phyloP scores from a whole-genome alignment of 495 filamentous ascomycete species.

The Aspergillus sclerotioniger region DNA sequence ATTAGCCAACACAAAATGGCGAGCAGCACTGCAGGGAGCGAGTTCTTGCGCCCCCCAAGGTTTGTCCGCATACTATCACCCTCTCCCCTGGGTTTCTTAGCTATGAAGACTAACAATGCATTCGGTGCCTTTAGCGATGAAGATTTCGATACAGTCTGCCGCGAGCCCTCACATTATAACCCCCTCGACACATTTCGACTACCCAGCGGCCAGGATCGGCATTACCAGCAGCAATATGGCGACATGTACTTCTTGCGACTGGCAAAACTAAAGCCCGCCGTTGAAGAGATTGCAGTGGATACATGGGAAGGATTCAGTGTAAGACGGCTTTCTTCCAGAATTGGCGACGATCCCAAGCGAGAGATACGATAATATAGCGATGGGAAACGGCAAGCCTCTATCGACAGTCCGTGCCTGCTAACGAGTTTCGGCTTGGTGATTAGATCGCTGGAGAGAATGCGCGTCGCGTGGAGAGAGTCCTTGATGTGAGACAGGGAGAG shows the following conservation, averaged over 20 bases:
- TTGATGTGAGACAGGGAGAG: slow-evolving; percentile 94
- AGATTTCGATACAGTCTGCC: slow-evolving; percentile 40
- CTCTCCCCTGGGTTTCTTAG: not conserved
- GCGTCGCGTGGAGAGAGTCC: slow-evolving; percentile 73
- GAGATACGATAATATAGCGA: not conserved
- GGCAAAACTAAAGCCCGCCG: slow-evolving; percentile 78
- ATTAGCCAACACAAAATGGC: slow-evolving; percentile 25
- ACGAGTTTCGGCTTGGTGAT: slow-evolving; percentile 8
- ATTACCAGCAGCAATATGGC: slow-evolving; percentile 93
- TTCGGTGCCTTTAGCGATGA: slow-evolving; percentile 30
- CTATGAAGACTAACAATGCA: slow-evolving; percentile 20
- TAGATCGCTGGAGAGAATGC: slow-evolving; percentile 77
- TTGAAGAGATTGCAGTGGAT: slow-evolving; percentile 68
- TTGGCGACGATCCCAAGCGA: not conserved
- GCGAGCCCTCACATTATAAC: slow-evolving; percentile 65
- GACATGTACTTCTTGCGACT: slow-evolving; percentile 97
- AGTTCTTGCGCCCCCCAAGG: slow-evolving; percentile 40
- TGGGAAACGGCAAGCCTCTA: not conserved
- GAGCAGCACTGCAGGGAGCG: slow-evolving; percentile 23
- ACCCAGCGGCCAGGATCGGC: slow-evolving; percentile 62
- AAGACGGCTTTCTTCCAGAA: slow-evolving; percentile 13
- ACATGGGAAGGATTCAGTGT: slow-evolving; percentile 75
- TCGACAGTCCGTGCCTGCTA: not conserved
- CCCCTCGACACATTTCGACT: slow-evolving; percentile 72
- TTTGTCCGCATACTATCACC: slow-evolving; percentile 20